Evolutionary conservation across 441 rosid genomes (phyloP), one percentile per base, ranked within the genome.

Genomic region (Francoa sonchifolia): DNA sequence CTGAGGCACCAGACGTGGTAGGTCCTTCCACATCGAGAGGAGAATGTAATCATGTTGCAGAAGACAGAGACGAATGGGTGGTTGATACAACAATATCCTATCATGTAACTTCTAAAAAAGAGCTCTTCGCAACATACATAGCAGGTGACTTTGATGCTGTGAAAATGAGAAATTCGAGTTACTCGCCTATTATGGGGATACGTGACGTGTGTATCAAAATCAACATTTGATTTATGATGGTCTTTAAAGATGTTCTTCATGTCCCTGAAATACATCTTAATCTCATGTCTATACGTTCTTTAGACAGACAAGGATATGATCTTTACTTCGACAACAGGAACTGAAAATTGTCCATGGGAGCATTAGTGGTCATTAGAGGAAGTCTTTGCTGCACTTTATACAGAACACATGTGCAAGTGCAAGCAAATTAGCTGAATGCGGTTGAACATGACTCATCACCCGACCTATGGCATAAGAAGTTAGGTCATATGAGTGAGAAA

Each of bases 401-500:
- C 8, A 6, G 8, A 9, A 25, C 28, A 25, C 5, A 9, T 6
- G 28, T 25, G 2, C 5, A 25, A 9, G 28, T 25, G 28, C 8
- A 9, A 5, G 8, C 7, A 6, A 25, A 25, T 27, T 16, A 13
- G 17, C 7, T 25, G 0, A 17, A 35, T 6, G 1, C 16, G 26
- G 14, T 32, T n/a, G 21, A 25, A 14, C 14, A 33, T 33, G 8
- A 17, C 10, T 14, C 35, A 6, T 25, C 28, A 25, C 28, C 2
- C 7, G 5, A 31, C n/a, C 12, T 52, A 2, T 51, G 57, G 57
- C 34, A 42, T 25, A 33, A 5, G 33, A 22, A 35, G 15, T 3
- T 42, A 5, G 34, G 5, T 6, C 39, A 45, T 10, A 31, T 45
- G 39, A 45, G 29, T 13, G 29, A 45, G 13, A 32, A 20, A 8